Conservation (phyloP, 2,329 filamentous ascomycete species). For the Trichoderma sp. region DNA sequence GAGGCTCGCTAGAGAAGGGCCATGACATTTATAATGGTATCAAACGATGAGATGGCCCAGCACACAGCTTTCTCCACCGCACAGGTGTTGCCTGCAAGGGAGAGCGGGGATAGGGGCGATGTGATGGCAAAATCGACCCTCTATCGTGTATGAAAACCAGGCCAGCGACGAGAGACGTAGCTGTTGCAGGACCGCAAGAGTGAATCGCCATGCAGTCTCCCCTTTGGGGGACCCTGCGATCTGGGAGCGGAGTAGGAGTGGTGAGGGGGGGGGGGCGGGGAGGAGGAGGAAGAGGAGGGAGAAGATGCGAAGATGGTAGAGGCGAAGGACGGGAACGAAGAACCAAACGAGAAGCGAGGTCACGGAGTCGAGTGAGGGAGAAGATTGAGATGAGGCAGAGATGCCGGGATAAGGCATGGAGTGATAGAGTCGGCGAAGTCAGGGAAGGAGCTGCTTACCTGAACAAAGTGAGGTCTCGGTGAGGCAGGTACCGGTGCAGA, state of each 20-base stretch:
- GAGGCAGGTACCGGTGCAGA: slow-evolving; percentile 24
- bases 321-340: not conserved
- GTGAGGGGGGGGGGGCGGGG: not conserved
- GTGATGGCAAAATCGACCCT: not conserved
- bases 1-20: not conserved
- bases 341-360: not conserved
- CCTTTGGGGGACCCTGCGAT: not conserved
- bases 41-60: not conserved
- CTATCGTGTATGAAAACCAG: not conserved
- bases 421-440: not conserved
- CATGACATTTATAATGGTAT: not conserved
- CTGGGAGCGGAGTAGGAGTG: not conserved
- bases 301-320: not conserved
- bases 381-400: slow-evolving; percentile 6
- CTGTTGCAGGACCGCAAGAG: not conserved
- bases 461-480: slow-evolving; percentile 19
- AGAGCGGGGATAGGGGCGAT: not conserved
- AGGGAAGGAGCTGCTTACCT: slow-evolving; percentile 27
- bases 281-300: too few species aligned
- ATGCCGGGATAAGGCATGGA: slow-evolving; percentile 1
- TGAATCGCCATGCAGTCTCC: slow-evolving; percentile 1
- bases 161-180: not conserved
- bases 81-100: not conserved
- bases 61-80: not conserved
- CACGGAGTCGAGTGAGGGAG: not conserved